Percentiles rank a stretch among this genome's conserved stretches.
Evolutionary conservation across 2,329 filamentous ascomycete species (phyloP).

Genomic region (Pezicula carpinea): DNA sequence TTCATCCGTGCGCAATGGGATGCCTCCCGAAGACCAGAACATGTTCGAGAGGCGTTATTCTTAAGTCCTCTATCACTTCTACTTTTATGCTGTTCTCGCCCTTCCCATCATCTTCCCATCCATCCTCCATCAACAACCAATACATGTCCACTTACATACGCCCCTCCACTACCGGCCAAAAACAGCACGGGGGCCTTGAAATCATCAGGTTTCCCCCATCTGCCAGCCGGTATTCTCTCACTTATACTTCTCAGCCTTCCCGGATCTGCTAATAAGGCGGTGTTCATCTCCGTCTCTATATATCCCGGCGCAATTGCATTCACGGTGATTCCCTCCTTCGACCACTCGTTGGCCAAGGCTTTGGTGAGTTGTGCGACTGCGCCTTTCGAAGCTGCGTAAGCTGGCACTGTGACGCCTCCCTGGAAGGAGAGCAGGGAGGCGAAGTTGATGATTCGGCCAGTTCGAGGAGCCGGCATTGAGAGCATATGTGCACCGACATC

Average conservation of each 20-base stretch:
- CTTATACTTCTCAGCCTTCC: slow-evolving; percentile 69
- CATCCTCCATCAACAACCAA: slow-evolving; percentile 85
- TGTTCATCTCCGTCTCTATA: slow-evolving; percentile 93
- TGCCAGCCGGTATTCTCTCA: slow-evolving; percentile 73
- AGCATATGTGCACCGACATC: slow-evolving; percentile 80
- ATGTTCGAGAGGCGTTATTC: too few relatives aligned
- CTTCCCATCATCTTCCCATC: slow-evolving; percentile 68
- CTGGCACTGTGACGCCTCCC: slow-evolving; percentile 79
- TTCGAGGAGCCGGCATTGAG: slow-evolving; percentile 32
- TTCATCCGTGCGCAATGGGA: too few relatives aligned
- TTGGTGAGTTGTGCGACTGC: slow-evolving; percentile 81
- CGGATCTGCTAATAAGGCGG: slow-evolving; percentile 69
- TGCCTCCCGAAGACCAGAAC: too few relatives aligned
- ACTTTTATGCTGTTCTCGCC: too few relatives aligned
- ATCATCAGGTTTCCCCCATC: slow-evolving; percentile 81
- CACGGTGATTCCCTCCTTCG: slow-evolving; percentile 70
- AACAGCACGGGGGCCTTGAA: slow-evolving; percentile 82
- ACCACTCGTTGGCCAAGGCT: slow-evolving; percentile 83
- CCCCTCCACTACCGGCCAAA: slow-evolving; percentile 70
- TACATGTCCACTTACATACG: slow-evolving; percentile 77
- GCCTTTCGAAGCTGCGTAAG: slow-evolving; percentile 79
- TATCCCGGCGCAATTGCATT: slow-evolving; percentile 90
- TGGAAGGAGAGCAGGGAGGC: slow-evolving; percentile 78
- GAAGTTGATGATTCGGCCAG: slow-evolving; percentile 72
- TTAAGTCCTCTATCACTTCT: too few relatives aligned